Conservation (phyloP, 2,329 filamentous ascomycete species). For the Lecanicillium sp. region DNA sequence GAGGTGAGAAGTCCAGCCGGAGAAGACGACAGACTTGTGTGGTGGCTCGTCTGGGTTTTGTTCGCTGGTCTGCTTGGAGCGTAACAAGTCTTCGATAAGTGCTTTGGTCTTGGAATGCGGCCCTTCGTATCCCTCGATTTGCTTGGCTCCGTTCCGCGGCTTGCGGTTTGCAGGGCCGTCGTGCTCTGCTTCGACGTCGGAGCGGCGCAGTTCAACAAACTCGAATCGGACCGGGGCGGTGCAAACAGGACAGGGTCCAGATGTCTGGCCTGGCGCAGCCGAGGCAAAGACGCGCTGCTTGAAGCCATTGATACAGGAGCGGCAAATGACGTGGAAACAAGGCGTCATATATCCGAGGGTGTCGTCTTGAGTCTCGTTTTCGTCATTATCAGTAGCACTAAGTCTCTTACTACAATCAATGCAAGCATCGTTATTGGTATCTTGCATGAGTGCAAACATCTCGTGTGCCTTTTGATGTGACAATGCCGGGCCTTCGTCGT, state of each 20-base stretch:
- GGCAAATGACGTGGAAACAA: conserved; percentile 81
- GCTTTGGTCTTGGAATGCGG: conserved; percentile 90
- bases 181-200: conserved; percentile 49
- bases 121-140: conserved; percentile 65
- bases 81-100: conserved; percentile 64
- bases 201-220: conserved; percentile 61
- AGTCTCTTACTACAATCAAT: conserved; percentile 60
- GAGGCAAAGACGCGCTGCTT: conserved; percentile 40
- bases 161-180: conserved; percentile 36
- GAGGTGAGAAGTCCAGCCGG: conserved; percentile 90
- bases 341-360: conserved; percentile 72
- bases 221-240: conserved; percentile 51
- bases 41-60: conserved; percentile 58
- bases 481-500: conserved; percentile 50
- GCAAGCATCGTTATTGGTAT: conserved; percentile 71
- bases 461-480: conserved; percentile 71
- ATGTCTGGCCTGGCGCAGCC: conserved; percentile 25
- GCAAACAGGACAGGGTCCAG: conserved; percentile 61
- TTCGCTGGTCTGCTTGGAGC: conserved; percentile 54
- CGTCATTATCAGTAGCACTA: conserved; percentile 44
- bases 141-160: conserved; percentile 34
- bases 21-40: conserved; percentile 91
- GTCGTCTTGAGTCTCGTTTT: conserved; percentile 52
- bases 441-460: conserved; percentile 74
- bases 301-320: conserved; percentile 57